phyloP scores from a whole-genome alignment of 345 rosid species.

The Noccaea bulbosa region DNA sequence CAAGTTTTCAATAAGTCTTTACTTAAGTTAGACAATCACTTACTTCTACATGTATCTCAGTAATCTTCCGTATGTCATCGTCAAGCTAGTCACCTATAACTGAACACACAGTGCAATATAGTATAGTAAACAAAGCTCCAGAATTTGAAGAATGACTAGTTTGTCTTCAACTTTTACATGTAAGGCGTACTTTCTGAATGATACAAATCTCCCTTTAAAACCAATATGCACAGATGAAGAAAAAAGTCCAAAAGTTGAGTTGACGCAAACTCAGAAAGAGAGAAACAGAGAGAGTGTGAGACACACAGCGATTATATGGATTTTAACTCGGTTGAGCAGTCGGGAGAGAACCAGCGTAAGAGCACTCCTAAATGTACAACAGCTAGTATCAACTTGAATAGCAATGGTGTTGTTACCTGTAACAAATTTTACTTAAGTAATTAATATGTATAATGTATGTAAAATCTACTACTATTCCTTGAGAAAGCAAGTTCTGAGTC shows the following conservation, averaged over 20 bases:
- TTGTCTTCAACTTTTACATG: too few relatives aligned
- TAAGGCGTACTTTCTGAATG: slow-evolving; percentile 51
- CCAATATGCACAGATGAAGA: slow-evolving; percentile 66
- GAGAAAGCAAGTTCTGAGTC: too few relatives aligned
- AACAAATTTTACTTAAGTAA: neutral
- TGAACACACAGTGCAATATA: too few relatives aligned
- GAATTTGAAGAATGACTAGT: too few relatives aligned
- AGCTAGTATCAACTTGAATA: slow-evolving; percentile 94
- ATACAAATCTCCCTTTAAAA: slow-evolving; percentile 84
- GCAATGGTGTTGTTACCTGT: slow-evolving; percentile 96
- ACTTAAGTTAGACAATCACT: too few relatives aligned
- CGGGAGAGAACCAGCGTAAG: slow-evolving; percentile 88
- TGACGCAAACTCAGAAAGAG: neutral
- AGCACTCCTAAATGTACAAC: slow-evolving; percentile 89
- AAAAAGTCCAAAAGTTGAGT: slow-evolving; percentile 15
- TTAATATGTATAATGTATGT: too few relatives aligned
- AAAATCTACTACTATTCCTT: too few relatives aligned
- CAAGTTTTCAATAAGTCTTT: too few relatives aligned
- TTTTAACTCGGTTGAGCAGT: slow-evolving; percentile 66
- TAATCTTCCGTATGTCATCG: too few relatives aligned
- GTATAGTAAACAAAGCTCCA: too few relatives aligned
- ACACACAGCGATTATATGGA: slow-evolving; percentile 5
- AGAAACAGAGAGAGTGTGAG: neutral
- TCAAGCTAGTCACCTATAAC: too few relatives aligned
- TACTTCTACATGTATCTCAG: too few relatives aligned